Conservation (phyloP, 768 basidiomycete genomes). For the Suillus subalutaceus region DNA sequence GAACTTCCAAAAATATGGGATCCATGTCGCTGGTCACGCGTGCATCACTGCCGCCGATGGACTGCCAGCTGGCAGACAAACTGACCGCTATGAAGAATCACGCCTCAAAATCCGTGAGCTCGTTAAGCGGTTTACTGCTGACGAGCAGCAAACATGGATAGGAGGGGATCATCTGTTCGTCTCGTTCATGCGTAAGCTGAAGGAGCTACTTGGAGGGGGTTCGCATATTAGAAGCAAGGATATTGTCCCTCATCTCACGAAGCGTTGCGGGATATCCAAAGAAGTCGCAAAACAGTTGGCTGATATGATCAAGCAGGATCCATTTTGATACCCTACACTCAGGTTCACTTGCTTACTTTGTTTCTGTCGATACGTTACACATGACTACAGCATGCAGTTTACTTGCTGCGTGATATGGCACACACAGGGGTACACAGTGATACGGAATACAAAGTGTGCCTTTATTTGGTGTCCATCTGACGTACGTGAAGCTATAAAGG, state of each 20-base stretch:
- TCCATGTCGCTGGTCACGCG: slow-evolving; percentile 32
- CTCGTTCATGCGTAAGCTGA: neutral
- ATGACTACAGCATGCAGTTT: neutral
- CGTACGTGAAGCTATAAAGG: neutral
- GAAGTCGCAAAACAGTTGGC: neutral
- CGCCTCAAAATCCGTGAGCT: neutral
- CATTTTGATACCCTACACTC: too few species aligned
- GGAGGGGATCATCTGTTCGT: neutral
- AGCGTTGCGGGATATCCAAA: neutral
- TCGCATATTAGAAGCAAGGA: neutral
- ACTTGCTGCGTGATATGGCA: too few species aligned
- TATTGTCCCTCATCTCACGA: neutral
- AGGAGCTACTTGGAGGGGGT: neutral
- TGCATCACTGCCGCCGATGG: too few species aligned
- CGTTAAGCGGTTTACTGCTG: slow-evolving; percentile 20
- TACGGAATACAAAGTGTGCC: too few species aligned
- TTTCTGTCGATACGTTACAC: neutral
- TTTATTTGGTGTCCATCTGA: neutral
- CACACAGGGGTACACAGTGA: too few species aligned
- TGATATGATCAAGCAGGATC: neutral
- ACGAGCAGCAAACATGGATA: slow-evolving; percentile 16
- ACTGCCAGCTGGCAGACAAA: too few species aligned
- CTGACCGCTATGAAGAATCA: slow-evolving; percentile 15
- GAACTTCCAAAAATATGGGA: too few species aligned
- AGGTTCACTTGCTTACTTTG: too few species aligned